Conservation (phyloP, 345 rosid species). For the Acer saccharum region DNA sequence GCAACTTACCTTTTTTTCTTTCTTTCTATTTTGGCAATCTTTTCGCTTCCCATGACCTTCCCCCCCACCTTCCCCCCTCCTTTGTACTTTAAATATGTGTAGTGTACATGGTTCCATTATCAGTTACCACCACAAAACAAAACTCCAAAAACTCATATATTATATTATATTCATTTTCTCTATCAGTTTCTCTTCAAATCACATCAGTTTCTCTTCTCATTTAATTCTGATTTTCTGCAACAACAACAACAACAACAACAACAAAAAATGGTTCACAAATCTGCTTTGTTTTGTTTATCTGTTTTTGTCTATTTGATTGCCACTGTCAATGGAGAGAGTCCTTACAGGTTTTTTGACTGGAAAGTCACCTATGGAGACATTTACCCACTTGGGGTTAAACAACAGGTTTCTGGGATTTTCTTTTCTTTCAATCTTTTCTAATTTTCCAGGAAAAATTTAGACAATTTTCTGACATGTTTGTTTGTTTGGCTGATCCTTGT, state of each 20-base stretch:
- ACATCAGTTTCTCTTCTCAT: too few relatives aligned
- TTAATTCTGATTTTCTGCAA: too few relatives aligned
- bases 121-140: conserved; percentile 19
- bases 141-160: not conserved
- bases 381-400: conserved; percentile 75
- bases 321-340: conserved; percentile 51
- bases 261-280: not conserved
- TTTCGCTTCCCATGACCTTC: not conserved
- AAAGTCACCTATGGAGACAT: conserved; percentile 82
- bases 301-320: not conserved
- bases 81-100: conserved; percentile 8
- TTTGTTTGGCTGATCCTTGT: too few relatives aligned
- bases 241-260: too few relatives aligned
- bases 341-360: conserved; percentile 78
- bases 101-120: not conserved
- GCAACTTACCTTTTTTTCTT: not conserved
- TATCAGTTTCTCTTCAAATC: not conserved
- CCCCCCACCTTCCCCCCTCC: not conserved
- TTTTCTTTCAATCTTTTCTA: not conserved
- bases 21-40: not conserved
- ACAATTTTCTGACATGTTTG: not conserved
- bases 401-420: conserved; percentile 44
- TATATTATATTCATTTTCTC: too few relatives aligned
- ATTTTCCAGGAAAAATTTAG: not conserved
- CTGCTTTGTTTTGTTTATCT: not conserved